Evolutionary conservation across 2,329 filamentous ascomycete genomes (phyloP), one percentile per base, ranked within the genome.

Genomic region (Aspergillus calidoustus): DNA sequence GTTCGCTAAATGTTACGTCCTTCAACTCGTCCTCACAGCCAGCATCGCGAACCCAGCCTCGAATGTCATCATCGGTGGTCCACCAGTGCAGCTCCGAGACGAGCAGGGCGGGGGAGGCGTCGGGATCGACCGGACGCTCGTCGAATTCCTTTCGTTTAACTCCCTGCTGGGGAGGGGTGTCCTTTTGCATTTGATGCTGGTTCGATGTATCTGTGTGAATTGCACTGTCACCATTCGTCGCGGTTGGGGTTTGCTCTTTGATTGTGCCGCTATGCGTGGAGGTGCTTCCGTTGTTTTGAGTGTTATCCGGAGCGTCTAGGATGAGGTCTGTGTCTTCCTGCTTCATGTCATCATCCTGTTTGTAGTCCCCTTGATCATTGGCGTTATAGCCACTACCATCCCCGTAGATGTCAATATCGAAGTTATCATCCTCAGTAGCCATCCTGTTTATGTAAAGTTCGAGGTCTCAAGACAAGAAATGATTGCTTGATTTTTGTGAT

Each of bases 1-100:
- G 95, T 76, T 99, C 95, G 71, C 92, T 97, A 76, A 98, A 99
- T 0, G 93, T 97, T 55, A 99, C 87, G 64, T 98, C 95, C 71
- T 91, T 93, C 19, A 98, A 81, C 71, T 97, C 92, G 50, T 89
- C 85, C 76, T 98, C 95, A 68, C 88, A 91, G 2, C 86, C 86
- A n/a, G 90, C 91, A 66, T 91, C 85, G 67, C 88, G 88, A 25
- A 91, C 84, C 91, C 93, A 97, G 54, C 90, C 91, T 57, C 95
- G 90, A 60, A 99, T 87, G 69, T 98, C 93, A 72, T 99, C 95
- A 74, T 99, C 95, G 2, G 91, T 96, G 31, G 89, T 93, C 94
- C 94, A 98, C 95, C 95, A 99, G 76, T 91, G 91, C 9, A 99
- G 82, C 54, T 98, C 95, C 3, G 92, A 93, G 57, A 98, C 87